These are phyloP conservation scores for Cladosporium colombiae DNA, from an alignment of 2,329 filamentous ascomycete species.

Conservation along the genomic window DNA sequence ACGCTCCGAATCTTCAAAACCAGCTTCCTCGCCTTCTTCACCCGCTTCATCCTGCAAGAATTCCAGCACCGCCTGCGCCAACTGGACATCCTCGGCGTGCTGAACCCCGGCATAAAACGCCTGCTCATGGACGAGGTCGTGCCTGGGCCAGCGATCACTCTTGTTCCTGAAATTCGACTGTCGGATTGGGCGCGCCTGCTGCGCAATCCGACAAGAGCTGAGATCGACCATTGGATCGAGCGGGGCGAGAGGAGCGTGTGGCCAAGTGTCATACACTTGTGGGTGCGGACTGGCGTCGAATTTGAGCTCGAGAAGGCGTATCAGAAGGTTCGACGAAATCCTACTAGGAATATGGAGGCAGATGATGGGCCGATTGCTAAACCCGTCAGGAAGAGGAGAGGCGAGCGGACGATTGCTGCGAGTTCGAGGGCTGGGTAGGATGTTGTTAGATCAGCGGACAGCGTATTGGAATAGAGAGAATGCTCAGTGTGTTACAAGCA, in stretches of 20 bases:
- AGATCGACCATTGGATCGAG: conserved; percentile 80
- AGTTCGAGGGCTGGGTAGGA: background rate
- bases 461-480: background rate
- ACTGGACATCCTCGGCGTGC: conserved; percentile 68
- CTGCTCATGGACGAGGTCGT: conserved; percentile 61
- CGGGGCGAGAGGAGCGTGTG: conserved; percentile 86
- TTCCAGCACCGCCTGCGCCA: conserved; percentile 79
- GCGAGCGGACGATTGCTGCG: background rate
- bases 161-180: conserved; percentile 76
- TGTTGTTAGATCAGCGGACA: background rate
- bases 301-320: conserved; percentile 85
- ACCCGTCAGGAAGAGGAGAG: background rate
- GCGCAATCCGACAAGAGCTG: conserved; percentile 76
- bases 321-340: conserved; percentile 61
- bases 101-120: conserved; percentile 26
- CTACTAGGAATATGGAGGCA: background rate
- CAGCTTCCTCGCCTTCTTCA: conserved; percentile 33
- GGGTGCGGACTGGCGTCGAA: conserved; percentile 80
- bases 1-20: conserved; percentile 12
- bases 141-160: conserved; percentile 73
- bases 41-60: conserved; percentile 72
- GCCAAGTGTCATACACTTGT: conserved; percentile 81
- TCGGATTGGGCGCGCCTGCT: conserved; percentile 75
- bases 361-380: background rate
- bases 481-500: background rate